Percentiles rank a stretch among this genome's conserved stretches.
phyloP scores from a whole-genome alignment of 2,329 filamentous ascomycete species.

The Chaetomiaceae sp. region DNA sequence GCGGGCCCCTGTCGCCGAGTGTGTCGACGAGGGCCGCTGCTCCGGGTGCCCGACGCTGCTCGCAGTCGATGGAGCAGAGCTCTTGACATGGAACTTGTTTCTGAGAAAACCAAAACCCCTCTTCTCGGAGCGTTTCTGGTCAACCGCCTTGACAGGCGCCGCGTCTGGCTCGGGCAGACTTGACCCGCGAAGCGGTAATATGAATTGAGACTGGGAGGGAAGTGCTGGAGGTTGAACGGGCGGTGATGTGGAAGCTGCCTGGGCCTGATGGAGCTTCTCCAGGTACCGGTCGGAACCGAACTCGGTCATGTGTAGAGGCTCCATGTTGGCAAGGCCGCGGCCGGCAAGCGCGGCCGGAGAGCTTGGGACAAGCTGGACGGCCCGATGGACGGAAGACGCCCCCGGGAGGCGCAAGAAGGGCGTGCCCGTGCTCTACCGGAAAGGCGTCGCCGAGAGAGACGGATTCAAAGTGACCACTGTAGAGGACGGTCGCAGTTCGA shows the following conservation, averaged over 20 bases:
- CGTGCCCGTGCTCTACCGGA: conserved; percentile 21
- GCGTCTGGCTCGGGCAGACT: conserved; percentile 20
- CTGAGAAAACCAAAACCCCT: conserved; percentile 40
- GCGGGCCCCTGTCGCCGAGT: conserved; percentile 14
- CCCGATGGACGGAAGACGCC: neutral
- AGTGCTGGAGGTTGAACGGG: neutral
- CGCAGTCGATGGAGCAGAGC: neutral
- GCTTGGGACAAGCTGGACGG: conserved; percentile 17
- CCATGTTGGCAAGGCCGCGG: conserved; percentile 40
- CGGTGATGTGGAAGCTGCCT: conserved; percentile 35
- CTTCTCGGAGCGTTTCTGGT: conserved; percentile 28
- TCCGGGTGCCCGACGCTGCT: conserved; percentile 25
- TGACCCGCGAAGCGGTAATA: conserved; percentile 28
- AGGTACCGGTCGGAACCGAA: conserved; percentile 64
- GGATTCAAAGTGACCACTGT: conserved; percentile 22
- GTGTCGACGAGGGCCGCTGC: conserved; percentile 20
- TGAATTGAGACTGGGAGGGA: conserved; percentile 26
- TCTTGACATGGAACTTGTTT: conserved; percentile 31
- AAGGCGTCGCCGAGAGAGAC: conserved; percentile 13
- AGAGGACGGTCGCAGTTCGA: conserved; percentile 28
- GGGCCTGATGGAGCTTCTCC: conserved; percentile 54
- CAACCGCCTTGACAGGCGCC: conserved; percentile 18
- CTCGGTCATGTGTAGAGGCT: conserved; percentile 60
- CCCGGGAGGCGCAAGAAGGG: conserved; percentile 9
- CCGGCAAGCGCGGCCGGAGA: conserved; percentile 22